Conservation (phyloP, 2,329 filamentous ascomycete genomes). For the Ascochyta fabae region DNA sequence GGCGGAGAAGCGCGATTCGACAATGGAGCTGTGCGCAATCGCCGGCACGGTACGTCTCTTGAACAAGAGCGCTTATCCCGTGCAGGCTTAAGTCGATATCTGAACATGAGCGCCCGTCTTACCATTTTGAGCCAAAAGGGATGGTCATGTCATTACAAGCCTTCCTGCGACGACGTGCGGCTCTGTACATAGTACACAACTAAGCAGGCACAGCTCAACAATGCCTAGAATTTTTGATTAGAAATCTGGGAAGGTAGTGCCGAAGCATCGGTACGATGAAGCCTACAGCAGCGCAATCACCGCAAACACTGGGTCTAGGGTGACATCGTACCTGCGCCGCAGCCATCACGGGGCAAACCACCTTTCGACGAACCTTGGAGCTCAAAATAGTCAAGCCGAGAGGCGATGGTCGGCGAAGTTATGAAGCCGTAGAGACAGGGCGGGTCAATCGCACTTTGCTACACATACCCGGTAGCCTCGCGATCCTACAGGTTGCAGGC, state of each 20-base stretch:
- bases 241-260: background rate
- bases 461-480: background rate
- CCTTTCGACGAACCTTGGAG: background rate
- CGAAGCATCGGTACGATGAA: background rate
- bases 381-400: slow-evolving; percentile 1
- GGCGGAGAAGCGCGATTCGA: slow-evolving; percentile 8
- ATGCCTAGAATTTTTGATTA: background rate
- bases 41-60: background rate
- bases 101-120: slow-evolving; percentile 3
- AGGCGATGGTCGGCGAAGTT: background rate
- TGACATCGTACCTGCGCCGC: slow-evolving; percentile 3
- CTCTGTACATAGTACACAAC: background rate
- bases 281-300: slow-evolving; percentile 7
- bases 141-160: background rate
- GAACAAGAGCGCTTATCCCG: slow-evolving; percentile 1
- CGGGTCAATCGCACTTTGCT: background rate
- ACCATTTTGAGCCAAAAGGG: background rate
- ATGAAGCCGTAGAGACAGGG: background rate
- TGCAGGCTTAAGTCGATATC: background rate
- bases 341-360: slow-evolving; percentile 1
- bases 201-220: background rate
- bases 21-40: slow-evolving; percentile 2
- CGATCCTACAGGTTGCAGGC: background rate
- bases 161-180: background rate
- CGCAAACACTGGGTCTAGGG: slow-evolving; percentile 1